A percentile compares a stretch with the other conserved stretches of the same genome.
phyloP scores from a whole-genome alignment of 2,329 filamentous ascomycete species.

The Penicillium sp. region DNA sequence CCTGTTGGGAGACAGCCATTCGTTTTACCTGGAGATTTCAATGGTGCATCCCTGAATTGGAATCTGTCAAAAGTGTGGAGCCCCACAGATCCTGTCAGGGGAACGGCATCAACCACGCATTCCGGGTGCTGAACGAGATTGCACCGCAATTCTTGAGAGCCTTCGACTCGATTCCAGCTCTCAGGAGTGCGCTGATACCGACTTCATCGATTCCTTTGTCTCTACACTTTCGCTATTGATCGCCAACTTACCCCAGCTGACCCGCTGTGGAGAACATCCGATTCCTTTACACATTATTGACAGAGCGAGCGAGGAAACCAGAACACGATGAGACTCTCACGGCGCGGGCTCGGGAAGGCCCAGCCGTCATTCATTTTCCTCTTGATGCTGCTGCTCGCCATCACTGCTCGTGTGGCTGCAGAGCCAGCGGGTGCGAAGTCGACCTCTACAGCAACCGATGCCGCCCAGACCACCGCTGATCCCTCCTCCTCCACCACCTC shows the following conservation, averaged over 20 bases:
- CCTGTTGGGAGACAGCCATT: slow-evolving; percentile 21
- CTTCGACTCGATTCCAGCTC: slow-evolving; percentile 2
- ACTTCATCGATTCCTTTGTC: slow-evolving; percentile 13
- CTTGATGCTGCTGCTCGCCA: slow-evolving; percentile 23
- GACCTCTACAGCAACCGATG: slow-evolving; percentile 20
- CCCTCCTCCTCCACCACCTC: slow-evolving; percentile 29
- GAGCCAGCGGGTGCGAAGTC: slow-evolving; percentile 28
- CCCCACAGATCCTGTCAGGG: slow-evolving; percentile 19
- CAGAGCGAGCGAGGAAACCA: background rate
- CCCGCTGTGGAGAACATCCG: slow-evolving; percentile 33
- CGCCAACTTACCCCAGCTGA: slow-evolving; percentile 28
- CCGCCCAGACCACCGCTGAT: slow-evolving; percentile 34
- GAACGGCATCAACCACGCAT: slow-evolving; percentile 16
- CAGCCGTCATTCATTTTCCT: slow-evolving; percentile 25
- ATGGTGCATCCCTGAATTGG: slow-evolving; percentile 8
- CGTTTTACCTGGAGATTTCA: slow-evolving; percentile 22
- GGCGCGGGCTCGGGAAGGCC: slow-evolving; percentile 23
- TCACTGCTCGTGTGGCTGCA: slow-evolving; percentile 29
- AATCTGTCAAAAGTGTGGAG: slow-evolving; percentile 11
- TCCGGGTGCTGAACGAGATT: slow-evolving; percentile 11
- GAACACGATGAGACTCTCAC: slow-evolving; percentile 28
- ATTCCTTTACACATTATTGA: slow-evolving; percentile 30
- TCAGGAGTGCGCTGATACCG: background rate
- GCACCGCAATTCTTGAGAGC: slow-evolving; percentile 1
- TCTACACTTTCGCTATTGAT: slow-evolving; percentile 23